phyloP scores from a whole-genome alignment of 169 alveolate genomes.

The Eimeria zaria region DNA sequence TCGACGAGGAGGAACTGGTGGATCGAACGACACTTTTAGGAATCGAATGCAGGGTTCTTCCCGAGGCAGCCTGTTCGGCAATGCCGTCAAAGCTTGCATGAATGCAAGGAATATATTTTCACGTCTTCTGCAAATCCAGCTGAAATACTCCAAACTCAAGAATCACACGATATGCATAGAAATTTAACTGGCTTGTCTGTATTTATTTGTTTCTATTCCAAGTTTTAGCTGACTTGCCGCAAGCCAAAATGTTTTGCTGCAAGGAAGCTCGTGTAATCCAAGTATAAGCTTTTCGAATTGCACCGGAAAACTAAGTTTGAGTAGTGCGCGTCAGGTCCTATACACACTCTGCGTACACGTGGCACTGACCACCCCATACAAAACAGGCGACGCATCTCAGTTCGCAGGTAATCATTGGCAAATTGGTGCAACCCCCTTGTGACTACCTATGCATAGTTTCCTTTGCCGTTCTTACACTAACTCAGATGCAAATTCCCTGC shows the following conservation, averaged over 20 bases:
- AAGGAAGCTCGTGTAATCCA: neutral
- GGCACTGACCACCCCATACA: neutral
- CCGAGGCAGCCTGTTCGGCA: neutral
- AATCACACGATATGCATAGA: neutral
- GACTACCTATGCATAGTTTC: neutral
- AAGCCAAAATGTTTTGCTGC: neutral
- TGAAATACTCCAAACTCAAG: neutral
- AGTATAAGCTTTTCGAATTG: neutral
- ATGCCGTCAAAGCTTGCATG: neutral
- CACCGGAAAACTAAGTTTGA: neutral
- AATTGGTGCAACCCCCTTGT: neutral
- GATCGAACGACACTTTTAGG: conserved; percentile 8
- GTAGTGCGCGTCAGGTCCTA: neutral
- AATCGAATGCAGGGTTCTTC: conserved; percentile 44
- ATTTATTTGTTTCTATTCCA: neutral
- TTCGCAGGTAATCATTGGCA: neutral
- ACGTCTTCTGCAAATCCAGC: neutral
- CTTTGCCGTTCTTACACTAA: neutral
- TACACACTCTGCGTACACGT: neutral
- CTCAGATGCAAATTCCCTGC: neutral
- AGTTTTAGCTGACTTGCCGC: neutral
- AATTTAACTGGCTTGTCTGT: neutral
- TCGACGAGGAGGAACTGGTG: neutral
- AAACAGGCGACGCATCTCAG: neutral
- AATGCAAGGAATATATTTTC: neutral